These are phyloP conservation scores for Carex arenaria DNA, from an alignment of 202 grass and related monocot species.

Conservation along the genomic window DNA sequence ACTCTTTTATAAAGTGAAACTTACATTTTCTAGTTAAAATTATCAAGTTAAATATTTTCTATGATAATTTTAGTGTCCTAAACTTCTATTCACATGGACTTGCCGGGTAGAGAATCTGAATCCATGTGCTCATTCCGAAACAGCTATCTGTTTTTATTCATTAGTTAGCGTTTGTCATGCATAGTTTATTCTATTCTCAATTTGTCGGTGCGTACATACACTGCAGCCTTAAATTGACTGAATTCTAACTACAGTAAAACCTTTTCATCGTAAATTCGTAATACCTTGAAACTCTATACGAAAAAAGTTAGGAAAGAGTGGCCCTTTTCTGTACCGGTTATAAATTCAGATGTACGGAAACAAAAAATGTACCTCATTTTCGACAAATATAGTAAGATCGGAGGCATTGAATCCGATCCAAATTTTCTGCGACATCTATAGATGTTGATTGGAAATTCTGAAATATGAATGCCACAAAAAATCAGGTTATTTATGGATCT, in stretches of 20 bases:
- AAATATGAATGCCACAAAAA: too few species aligned
- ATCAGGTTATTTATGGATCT: too few species aligned
- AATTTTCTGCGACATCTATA: too few species aligned
- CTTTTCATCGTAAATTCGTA: background rate
- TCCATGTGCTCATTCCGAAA: constrained; percentile 6
- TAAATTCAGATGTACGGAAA: too few species aligned
- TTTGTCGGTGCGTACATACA: background rate
- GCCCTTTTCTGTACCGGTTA: too few species aligned
- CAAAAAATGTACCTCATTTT: too few species aligned
- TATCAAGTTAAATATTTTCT: background rate
- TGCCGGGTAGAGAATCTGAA: constrained; percentile 11
- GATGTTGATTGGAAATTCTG: too few species aligned
- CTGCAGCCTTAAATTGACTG: background rate
- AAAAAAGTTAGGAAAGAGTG: background rate
- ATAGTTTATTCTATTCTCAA: background rate
- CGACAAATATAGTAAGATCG: too few species aligned
- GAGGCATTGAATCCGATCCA: too few species aligned
- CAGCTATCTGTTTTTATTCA: background rate
- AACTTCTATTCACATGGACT: background rate
- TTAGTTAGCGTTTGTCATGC: background rate
- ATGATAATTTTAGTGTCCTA: background rate
- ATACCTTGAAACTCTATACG: background rate
- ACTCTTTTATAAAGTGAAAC: background rate
- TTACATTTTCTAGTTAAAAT: background rate
- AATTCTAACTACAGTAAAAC: background rate